Conservation (phyloP, 2,329 filamentous ascomycete genomes). For the Talaromyces rugulosus region DNA sequence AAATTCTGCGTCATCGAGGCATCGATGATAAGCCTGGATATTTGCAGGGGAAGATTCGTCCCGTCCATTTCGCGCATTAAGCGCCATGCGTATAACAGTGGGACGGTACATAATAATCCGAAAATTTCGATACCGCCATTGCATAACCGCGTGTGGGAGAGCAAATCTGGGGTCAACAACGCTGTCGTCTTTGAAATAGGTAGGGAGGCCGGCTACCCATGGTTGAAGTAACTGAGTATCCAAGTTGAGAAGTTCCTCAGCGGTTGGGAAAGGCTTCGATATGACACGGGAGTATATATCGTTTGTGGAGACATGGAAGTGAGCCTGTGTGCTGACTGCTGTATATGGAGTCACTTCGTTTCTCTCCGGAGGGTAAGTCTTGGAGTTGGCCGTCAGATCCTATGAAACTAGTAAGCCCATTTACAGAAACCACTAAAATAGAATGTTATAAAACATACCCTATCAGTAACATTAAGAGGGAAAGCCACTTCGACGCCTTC, state of each 20-base stretch:
- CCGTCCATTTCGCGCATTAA: conserved; percentile 5
- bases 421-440: background rate
- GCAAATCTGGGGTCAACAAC: conserved; percentile 31
- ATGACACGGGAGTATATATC: conserved; percentile 42
- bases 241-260: conserved; percentile 37
- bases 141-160: conserved; percentile 33
- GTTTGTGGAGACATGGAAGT: conserved; percentile 40
- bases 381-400: conserved; percentile 32
- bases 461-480: conserved; percentile 42
- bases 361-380: conserved; percentile 30
- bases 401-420: conserved; percentile 13
- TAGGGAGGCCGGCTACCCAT: conserved; percentile 37
- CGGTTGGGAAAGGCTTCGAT: conserved; percentile 36
- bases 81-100: conserved; percentile 26
- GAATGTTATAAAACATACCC: conserved; percentile 17
- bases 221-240: conserved; percentile 37
- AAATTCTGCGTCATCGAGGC: conserved; percentile 25
- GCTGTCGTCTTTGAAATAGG: conserved; percentile 34
- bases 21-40: conserved; percentile 20
- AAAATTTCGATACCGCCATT: conserved; percentile 41
- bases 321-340: conserved; percentile 37
- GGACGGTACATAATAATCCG: conserved; percentile 41
- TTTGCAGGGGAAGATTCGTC: conserved; percentile 3
- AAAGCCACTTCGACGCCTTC: conserved; percentile 41
- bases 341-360: conserved; percentile 40